Base-by-base conservation (phyloP, 768 basidiomycete genomes). In the Termitomyces sp. region DNA sequence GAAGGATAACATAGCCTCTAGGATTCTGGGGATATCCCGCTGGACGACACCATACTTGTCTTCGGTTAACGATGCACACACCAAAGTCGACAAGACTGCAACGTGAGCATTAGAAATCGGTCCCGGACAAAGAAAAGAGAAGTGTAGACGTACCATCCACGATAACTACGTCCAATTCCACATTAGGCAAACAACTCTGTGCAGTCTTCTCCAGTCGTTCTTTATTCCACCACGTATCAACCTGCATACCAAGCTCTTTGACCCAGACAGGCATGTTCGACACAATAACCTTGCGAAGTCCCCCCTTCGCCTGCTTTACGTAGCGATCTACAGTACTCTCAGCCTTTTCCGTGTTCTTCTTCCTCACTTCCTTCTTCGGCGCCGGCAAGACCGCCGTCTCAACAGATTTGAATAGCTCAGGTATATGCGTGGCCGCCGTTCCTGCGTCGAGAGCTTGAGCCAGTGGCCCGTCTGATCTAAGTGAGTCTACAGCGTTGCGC, bases 11-110 rank as follows among this genome's bases (percentile, higher is more conserved):
- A 94, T 73, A 0, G 88, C 87, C 68, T 95, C 92, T 3, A 95
- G 68, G 29, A 92, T 84, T 58, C 83, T 85, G 0, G 92, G 88
- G 20, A 92, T 90, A 66, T 94, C 93, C 12, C 88, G 78, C 67
- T 94, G 93, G 13, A 93, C 90, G 34, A 86, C 81, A 22, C 92
- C 92, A 65, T 87, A 93, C 20, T 79, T 78, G 71, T 95, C 92
- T 68, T 94, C 93, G 1, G 77, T 75, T 14, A 94, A 72, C 4
- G 92, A 94, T 0, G 86, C 83, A 58, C 85, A 87, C 7, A 81
- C 77, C 8, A 94, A 74, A 49, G 80, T 78, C 1, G 87, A 81
- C 4, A 94, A 74, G 5, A 83, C 91, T 92, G 62, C 16, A 37
- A 58, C 31, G 16, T 29, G 53, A 27, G 31, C n/a, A 7, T 62